phyloP scores from a whole-genome alignment of 2,329 filamentous ascomycete genomes.

The Fusarium protoensiforme region DNA sequence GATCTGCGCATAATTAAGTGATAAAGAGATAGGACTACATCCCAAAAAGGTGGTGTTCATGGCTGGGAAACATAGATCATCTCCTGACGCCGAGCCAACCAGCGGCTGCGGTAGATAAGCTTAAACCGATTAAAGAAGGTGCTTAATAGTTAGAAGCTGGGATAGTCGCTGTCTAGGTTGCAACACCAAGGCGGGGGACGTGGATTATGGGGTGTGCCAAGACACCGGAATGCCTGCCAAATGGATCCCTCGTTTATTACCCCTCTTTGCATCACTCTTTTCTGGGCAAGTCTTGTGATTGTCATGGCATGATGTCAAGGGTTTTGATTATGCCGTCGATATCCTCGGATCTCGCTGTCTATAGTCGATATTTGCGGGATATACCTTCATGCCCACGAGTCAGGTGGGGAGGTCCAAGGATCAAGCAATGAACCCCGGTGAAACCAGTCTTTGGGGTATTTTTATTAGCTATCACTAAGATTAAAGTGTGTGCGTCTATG shows the following conservation, averaged over 20 bases:
- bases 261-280: neutral
- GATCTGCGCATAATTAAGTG: conserved; percentile 20
- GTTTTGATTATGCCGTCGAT: neutral
- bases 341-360: neutral
- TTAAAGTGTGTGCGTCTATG: neutral
- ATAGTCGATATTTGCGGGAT: neutral
- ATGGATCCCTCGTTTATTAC: neutral
- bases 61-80: neutral
- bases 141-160: neutral
- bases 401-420: neutral
- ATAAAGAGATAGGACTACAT: neutral
- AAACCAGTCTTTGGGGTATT: neutral
- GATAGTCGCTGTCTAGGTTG: neutral
- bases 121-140: conserved; percentile 31
- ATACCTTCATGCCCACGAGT: neutral
- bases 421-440: neutral
- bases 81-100: neutral
- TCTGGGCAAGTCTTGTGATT: neutral
- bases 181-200: conserved; percentile 15
- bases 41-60: neutral
- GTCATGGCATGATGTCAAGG: neutral
- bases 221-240: neutral
- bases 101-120: neutral
- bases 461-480: neutral
- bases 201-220: conserved; percentile 16